phyloP scores from a whole-genome alignment of 192 early-diverging fungal genomes.

The Coemansia sp. region DNA sequence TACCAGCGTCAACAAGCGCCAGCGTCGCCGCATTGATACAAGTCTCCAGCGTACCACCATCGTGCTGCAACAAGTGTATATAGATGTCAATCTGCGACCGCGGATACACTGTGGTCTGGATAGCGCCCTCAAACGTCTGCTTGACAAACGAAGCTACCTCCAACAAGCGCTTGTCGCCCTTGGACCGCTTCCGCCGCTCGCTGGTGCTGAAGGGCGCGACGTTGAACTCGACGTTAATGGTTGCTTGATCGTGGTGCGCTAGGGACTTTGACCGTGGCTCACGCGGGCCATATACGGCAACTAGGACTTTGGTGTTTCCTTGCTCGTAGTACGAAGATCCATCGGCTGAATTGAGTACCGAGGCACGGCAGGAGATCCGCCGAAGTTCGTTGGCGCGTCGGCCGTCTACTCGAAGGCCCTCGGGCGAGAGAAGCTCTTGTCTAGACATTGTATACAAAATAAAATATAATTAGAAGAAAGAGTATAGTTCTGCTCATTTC shows the following conservation, averaged over 20 bases:
- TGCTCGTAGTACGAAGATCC: conserved; percentile 95
- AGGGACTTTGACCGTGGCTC: conserved; percentile 69
- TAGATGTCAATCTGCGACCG: conserved; percentile 93
- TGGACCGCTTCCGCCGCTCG: conserved; percentile 82
- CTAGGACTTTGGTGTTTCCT: conserved; percentile 94
- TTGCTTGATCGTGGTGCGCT: conserved; percentile 71
- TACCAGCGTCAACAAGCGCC: conserved; percentile 82
- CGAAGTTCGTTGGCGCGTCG: conserved; percentile 88
- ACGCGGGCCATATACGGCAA: conserved; percentile 90
- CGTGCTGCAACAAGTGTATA: conserved; percentile 90
- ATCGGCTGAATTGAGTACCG: conserved; percentile 82
- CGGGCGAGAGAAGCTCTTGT: conserved; percentile 58
- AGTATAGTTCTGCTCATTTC: neutral
- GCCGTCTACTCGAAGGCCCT: conserved; percentile 92
- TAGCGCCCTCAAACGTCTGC: conserved; percentile 91
- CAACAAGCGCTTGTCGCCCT: conserved; percentile 87
- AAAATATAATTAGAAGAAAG: neutral
- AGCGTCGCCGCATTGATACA: conserved; percentile 86
- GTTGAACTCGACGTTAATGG: conserved; percentile 89
- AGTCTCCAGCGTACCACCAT: conserved; percentile 82
- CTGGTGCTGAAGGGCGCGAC: conserved; percentile 90
- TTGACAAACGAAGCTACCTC: conserved; percentile 85
- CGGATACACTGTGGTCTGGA: conserved; percentile 74
- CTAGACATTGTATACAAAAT: conserved; percentile 31
- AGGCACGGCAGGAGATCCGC: conserved; percentile 78